Percentiles rank a stretch among this genome's conserved stretches.
Evolutionary conservation across 139 green algal genomes (phyloP).

Genomic region (Tetradesmus lagerheimii): DNA sequence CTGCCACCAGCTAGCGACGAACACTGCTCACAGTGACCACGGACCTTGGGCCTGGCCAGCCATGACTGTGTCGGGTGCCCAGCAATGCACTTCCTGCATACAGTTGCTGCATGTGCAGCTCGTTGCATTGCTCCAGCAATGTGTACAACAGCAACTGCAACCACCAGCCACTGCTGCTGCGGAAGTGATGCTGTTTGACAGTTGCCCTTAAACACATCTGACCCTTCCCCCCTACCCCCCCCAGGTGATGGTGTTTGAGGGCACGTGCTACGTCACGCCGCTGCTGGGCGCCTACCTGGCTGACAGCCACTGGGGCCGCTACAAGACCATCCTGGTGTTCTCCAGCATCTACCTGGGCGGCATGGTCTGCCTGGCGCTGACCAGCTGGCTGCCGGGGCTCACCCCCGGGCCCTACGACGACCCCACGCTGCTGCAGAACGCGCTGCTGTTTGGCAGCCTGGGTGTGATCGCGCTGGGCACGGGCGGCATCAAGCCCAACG

Average conservation of each 20-base stretch:
- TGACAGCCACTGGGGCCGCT: conserved; percentile 91
- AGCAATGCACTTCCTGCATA: background rate
- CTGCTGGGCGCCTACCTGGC: conserved; percentile 94
- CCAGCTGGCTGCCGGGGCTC: conserved; percentile 25
- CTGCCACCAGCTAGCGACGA: no score
- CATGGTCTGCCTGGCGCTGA: conserved; percentile 31
- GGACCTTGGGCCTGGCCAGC: no score
- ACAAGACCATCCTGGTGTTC: conserved; percentile 97
- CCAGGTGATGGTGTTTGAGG: conserved; percentile 92
- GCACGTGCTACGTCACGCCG: conserved; percentile 95
- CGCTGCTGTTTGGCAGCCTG: conserved; percentile 77
- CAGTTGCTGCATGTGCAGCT: background rate
- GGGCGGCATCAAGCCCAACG: conserved; percentile 99
- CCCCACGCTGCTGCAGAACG: conserved; percentile 65
- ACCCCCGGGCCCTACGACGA: conserved; percentile 39
- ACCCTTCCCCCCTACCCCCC: no score
- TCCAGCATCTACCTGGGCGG: conserved; percentile 91
- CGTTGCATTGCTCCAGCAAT: no score
- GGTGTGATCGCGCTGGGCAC: conserved; percentile 89
- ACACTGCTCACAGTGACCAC: no score
- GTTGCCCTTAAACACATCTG: no score
- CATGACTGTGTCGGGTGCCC: no score
- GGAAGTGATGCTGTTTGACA: no score
- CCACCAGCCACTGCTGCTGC: background rate
- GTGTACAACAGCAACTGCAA: background rate